Percentiles rank a stretch among this genome's conserved stretches.
These are phyloP conservation scores for Gentiana macrophylla DNA, from an alignment of 257 asterid species.

Conservation along the genomic window DNA sequence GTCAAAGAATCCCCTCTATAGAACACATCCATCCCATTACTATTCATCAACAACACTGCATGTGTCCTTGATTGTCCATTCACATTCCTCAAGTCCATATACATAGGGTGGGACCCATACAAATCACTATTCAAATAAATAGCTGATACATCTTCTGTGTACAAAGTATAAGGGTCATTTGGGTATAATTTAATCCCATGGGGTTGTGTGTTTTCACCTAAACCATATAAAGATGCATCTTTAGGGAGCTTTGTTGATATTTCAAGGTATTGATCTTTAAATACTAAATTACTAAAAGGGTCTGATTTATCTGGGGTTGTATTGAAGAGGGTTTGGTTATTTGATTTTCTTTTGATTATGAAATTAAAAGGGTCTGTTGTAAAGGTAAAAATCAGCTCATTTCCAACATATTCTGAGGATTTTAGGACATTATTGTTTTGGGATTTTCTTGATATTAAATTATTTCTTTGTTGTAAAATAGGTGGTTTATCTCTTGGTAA, in stretches of 20 bases:
- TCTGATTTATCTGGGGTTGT: constrained; percentile 43
- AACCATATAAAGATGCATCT: constrained; percentile 73
- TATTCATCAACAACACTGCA: constrained; percentile 68
- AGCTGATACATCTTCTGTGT: constrained; percentile 72
- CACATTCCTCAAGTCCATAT: constrained; percentile 75
- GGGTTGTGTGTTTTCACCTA: constrained; percentile 86
- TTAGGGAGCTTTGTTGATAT: constrained; percentile 68
- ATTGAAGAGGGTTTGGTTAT: constrained; percentile 69
- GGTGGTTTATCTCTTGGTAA: constrained; percentile 63
- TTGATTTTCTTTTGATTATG: constrained; percentile 57
- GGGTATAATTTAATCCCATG: constrained; percentile 78
- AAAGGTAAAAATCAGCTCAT: constrained; percentile 58
- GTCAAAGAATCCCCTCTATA: constrained; percentile 77
- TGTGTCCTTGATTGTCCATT: constrained; percentile 56
- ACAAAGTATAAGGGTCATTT: constrained; percentile 67
- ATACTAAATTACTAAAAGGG: constrained; percentile 45
- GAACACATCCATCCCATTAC: constrained; percentile 95
- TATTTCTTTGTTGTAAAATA: constrained; percentile 19
- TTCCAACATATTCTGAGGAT: constrained; percentile 32
- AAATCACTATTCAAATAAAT: constrained; percentile 68
- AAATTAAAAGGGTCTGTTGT: constrained; percentile 70
- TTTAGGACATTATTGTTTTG: constrained; percentile 7
- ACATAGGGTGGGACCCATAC: constrained; percentile 94
- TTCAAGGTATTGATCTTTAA: constrained; percentile 91
- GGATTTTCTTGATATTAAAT: constrained; percentile 18